Evolutionary conservation across 345 rosid genomes (phyloP).

Genomic region (Citrus inodora): DNA sequence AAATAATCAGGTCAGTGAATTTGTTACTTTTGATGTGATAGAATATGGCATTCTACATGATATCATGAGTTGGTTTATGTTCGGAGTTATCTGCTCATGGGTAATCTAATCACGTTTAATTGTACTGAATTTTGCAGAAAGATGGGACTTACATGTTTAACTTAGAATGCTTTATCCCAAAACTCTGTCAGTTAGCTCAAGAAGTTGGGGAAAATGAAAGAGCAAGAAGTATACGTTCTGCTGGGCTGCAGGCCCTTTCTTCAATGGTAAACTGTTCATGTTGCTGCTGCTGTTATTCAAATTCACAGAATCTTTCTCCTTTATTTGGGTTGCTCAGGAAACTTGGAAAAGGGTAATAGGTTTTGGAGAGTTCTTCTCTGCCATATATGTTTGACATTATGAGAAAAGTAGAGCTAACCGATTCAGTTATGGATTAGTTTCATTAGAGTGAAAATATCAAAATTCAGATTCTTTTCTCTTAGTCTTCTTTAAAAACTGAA

Average conservation of each 20-base stretch:
- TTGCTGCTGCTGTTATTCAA: background rate
- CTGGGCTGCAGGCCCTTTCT: conserved; percentile 88
- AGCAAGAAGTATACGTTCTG: conserved; percentile 50
- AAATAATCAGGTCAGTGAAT: conserved; percentile 76
- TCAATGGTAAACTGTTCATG: conserved; percentile 58
- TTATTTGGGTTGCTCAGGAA: background rate
- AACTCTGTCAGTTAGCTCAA: conserved; percentile 77
- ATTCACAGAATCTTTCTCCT: conserved; percentile 1
- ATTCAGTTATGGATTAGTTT: background rate
- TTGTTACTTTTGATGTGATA: background rate
- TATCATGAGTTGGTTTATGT: background rate
- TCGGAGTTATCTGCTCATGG: conserved; percentile 4
- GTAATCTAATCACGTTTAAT: conserved; percentile 20
- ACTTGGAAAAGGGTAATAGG: background rate
- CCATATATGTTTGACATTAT: background rate
- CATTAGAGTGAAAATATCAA: background rate
- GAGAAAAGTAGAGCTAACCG: background rate
- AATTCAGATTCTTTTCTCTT: background rate
- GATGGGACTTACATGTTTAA: conserved; percentile 84
- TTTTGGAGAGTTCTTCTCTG: background rate
- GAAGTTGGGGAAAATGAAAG: conserved; percentile 79
- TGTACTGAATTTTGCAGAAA: conserved; percentile 51
- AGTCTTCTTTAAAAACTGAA: background rate
- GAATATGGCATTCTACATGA: background rate
- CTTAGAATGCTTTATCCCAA: conserved; percentile 87